A percentile compares a stretch with the other conserved stretches of the same genome.
These are phyloP conservation scores for Neoarthrinium moseri DNA, from an alignment of 2,329 filamentous ascomycete species.

Conservation along the genomic window DNA sequence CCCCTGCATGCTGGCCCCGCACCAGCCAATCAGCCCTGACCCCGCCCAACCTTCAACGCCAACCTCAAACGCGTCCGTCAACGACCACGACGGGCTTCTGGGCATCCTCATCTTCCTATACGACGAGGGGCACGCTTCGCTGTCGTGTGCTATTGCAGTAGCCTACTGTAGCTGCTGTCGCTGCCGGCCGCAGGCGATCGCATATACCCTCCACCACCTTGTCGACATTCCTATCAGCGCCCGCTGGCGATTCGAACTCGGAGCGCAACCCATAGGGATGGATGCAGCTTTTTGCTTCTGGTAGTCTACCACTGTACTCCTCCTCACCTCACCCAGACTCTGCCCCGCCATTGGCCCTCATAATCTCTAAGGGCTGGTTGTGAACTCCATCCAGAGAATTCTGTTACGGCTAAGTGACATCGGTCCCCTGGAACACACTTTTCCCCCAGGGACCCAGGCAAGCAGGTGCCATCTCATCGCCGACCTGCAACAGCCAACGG, in stretches of 20 bases:
- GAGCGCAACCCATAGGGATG: no score
- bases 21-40: slow-evolving; percentile 25
- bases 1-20: slow-evolving; percentile 1
- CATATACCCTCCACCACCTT: slow-evolving; percentile 7
- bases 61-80: slow-evolving; percentile 42
- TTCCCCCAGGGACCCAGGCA: background rate
- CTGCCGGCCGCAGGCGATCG: background rate
- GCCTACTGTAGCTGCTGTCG: background rate
- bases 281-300: no score
- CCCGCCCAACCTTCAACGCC: slow-evolving; percentile 30
- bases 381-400: background rate
- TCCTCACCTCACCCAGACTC: background rate
- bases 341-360: background rate
- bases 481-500: slow-evolving; percentile 5
- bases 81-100: slow-evolving; percentile 30
- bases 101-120: slow-evolving; percentile 10
- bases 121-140: slow-evolving; percentile 4
- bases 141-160: slow-evolving; percentile 4
- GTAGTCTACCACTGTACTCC: no score
- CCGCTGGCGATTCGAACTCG: no score
- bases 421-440: background rate
- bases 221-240: no score
- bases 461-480: no score
- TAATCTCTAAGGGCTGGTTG: background rate
- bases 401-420: background rate